Evolutionary conservation across 495 filamentous ascomycete genomes (phyloP).

Genomic region (Aspergillus haitiensis): DNA sequence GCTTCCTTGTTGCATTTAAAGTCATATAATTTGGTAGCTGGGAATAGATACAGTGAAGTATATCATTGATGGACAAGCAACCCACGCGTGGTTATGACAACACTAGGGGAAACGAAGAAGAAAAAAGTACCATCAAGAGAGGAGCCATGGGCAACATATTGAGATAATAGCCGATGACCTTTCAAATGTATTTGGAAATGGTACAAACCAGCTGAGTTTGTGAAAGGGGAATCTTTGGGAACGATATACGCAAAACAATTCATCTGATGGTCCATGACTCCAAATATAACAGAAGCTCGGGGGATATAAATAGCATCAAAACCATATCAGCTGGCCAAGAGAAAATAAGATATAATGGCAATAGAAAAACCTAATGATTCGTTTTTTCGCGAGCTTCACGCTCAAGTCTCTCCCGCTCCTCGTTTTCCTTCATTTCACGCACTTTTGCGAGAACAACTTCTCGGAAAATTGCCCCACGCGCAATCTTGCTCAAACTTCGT

Average conservation of each 20-base stretch:
- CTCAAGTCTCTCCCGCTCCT: slow-evolving; percentile 69
- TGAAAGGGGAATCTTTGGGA: slow-evolving; percentile 32
- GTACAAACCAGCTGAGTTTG: slow-evolving; percentile 18
- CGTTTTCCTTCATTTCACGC: slow-evolving; percentile 83
- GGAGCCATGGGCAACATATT: background rate
- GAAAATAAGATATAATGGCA: background rate
- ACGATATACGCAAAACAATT: slow-evolving; percentile 25
- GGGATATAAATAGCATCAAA: slow-evolving; percentile 16
- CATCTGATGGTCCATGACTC: slow-evolving; percentile 17
- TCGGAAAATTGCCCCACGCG: slow-evolving; percentile 89
- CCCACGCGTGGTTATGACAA: background rate
- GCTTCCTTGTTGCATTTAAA: background rate
- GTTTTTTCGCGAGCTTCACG: slow-evolving; percentile 49
- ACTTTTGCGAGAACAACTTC: slow-evolving; percentile 98
- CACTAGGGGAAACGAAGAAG: background rate
- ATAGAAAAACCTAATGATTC: slow-evolving; percentile 14
- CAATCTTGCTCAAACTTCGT: slow-evolving; percentile 69
- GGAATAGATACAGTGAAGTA: background rate
- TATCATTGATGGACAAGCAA: background rate
- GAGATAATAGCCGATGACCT: background rate
- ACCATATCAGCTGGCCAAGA: slow-evolving; percentile 1
- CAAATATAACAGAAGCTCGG: slow-evolving; percentile 4
- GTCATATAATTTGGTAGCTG: background rate
- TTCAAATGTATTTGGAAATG: background rate
- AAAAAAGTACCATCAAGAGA: background rate